Percentiles rank a stretch among this genome's conserved stretches.
These are phyloP conservation scores for Lotmaria passim DNA, from an alignment of 208 protist genomes.

Conservation along the genomic window DNA sequence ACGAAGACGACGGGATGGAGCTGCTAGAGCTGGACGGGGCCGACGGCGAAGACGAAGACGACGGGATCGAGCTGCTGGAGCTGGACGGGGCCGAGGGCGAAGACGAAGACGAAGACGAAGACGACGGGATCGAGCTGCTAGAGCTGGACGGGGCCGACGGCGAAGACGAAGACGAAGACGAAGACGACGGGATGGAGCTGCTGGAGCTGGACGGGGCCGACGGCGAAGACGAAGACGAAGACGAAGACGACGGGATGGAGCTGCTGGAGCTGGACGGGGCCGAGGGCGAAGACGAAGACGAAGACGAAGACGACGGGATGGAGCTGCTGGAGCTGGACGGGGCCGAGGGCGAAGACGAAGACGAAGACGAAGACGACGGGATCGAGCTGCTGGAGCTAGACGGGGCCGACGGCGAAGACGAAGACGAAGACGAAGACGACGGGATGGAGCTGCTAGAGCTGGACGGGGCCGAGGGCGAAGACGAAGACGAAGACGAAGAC, in stretches of 20 bases:
- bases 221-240: conserved; percentile 7
- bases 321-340: conserved; percentile 9
- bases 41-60: conserved; percentile 9
- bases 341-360: too few species aligned
- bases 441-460: too few species aligned
- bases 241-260: background rate
- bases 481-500: background rate
- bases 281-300: background rate
- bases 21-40: background rate
- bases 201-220: background rate
- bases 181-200: too few species aligned
- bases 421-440: too few species aligned
- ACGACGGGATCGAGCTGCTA: too few species aligned
- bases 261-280: background rate
- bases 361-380: too few species aligned
- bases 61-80: conserved; percentile 4
- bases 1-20: background rate
- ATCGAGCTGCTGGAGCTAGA: too few species aligned
- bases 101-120: too few species aligned
- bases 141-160: too few species aligned
- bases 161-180: too few species aligned
- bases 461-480: background rate
- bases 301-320: conserved; percentile 9
- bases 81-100: too few species aligned
- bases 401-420: too few species aligned